phyloP scores from a whole-genome alignment of 805 yeast genomes.

The Yamadazyma olivae region DNA sequence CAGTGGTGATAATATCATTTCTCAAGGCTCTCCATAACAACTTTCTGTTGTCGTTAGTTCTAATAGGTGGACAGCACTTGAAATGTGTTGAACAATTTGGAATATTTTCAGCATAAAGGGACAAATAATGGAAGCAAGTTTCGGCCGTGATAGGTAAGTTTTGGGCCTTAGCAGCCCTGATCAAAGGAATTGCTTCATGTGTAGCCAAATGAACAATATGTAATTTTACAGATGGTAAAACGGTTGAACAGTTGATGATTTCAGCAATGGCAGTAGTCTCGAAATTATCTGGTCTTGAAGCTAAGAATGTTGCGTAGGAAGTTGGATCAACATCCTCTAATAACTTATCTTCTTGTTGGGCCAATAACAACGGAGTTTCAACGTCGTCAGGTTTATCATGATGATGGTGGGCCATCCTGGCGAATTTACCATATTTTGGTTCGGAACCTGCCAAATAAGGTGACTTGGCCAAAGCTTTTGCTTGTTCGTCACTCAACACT shows the following conservation, averaged over 20 bases:
- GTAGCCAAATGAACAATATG: slow-evolving; percentile 93
- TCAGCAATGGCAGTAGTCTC: slow-evolving; percentile 82
- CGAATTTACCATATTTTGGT: slow-evolving; percentile 49
- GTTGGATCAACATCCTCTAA: slow-evolving; percentile 54
- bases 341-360: slow-evolving; percentile 37
- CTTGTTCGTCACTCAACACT: slow-evolving; percentile 48
- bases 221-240: slow-evolving; percentile 59
- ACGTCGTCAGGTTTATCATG: slow-evolving; percentile 16
- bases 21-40: slow-evolving; percentile 77
- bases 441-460: slow-evolving; percentile 58
- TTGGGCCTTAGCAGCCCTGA: slow-evolving; percentile 58
- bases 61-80: slow-evolving; percentile 95
- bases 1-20: slow-evolving; percentile 67
- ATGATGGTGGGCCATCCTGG: slow-evolving; percentile 35
- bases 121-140: slow-evolving; percentile 90
- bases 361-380: slow-evolving; percentile 29
- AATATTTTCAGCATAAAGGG: slow-evolving; percentile 74
- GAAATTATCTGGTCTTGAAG: slow-evolving; percentile 84
- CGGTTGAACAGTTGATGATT: slow-evolving; percentile 60
- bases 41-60: slow-evolving; percentile 68
- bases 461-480: slow-evolving; percentile 51
- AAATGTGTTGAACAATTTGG: slow-evolving; percentile 76
- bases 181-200: slow-evolving; percentile 73
- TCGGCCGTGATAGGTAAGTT: slow-evolving; percentile 76
- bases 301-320: slow-evolving; percentile 67